These are phyloP conservation scores for Puya raimondii DNA, from an alignment of 176 grass and related monocot genomes.

Conservation along the genomic window DNA sequence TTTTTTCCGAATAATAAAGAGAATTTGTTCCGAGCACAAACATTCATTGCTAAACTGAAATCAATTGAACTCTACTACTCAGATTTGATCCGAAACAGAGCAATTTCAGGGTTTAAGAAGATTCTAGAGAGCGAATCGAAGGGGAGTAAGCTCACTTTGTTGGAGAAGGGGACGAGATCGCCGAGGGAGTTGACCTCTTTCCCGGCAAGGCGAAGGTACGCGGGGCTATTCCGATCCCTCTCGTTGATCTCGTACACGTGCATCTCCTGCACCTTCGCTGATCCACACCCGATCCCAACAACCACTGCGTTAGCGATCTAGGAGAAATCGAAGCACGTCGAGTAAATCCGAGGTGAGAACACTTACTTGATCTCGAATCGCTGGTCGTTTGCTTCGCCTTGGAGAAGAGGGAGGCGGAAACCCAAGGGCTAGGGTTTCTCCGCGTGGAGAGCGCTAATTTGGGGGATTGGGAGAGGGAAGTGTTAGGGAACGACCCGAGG, in stretches of 20 bases:
- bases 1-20: too few relatives aligned
- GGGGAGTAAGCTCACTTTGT: constrained; percentile 31
- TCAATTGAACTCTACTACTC: too few relatives aligned
- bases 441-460: not conserved
- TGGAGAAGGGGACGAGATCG: constrained; percentile 85
- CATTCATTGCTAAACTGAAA: too few relatives aligned
- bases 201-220: constrained; percentile 54
- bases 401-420: constrained; percentile 50
- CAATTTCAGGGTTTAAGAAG: not conserved
- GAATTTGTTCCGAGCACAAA: too few relatives aligned
- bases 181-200: constrained; percentile 76
- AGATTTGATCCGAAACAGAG: not conserved
- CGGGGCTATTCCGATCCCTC: constrained; percentile 62
- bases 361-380: constrained; percentile 25
- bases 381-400: constrained; percentile 16
- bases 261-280: constrained; percentile 63
- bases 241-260: constrained; percentile 81
- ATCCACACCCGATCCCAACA: not conserved
- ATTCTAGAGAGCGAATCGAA: not conserved
- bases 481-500: too few relatives aligned
- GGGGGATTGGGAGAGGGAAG: not conserved
- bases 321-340: not conserved
- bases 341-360: not conserved
- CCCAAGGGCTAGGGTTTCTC: not conserved
- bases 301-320: too few relatives aligned